Evolutionary conservation across 208 protist species (phyloP).

Genomic region (Histomonas meleagridis): DNA sequence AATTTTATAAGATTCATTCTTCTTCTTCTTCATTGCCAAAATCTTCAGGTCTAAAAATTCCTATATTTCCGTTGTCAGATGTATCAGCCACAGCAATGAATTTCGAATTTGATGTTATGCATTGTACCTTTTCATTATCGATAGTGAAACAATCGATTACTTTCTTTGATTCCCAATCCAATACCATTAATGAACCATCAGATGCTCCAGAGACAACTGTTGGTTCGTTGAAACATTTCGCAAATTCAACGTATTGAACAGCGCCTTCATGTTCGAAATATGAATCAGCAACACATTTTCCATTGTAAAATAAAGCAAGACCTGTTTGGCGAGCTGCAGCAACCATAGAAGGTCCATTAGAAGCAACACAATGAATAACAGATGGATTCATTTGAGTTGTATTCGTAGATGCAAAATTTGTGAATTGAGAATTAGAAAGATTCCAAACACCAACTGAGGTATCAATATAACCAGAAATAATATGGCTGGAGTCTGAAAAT

Average conservation of each 20-base stretch:
- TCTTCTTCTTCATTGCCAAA: neutral
- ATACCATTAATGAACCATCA: constrained; percentile 14
- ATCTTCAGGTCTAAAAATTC: constrained; percentile 12
- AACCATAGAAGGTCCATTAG: neutral
- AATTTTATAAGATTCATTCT: too few relatives aligned
- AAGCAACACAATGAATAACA: constrained; percentile 22
- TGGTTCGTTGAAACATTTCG: neutral
- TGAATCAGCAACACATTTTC: neutral
- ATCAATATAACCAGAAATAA: constrained; percentile 9
- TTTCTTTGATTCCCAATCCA: neutral
- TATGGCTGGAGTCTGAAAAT: neutral
- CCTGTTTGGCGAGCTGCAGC: neutral
- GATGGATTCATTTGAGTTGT: neutral
- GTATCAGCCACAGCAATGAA: constrained; percentile 31
- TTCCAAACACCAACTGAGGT: neutral
- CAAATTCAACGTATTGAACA: neutral
- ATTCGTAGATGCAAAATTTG: neutral
- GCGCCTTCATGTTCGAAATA: neutral
- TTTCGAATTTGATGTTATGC: neutral
- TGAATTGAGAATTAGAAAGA: neutral
- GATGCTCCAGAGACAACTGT: neutral
- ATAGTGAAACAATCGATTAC: neutral
- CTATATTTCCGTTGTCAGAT: neutral
- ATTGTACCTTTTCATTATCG: constrained; percentile 7
- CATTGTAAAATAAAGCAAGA: neutral